Percentiles rank a stretch among this genome's conserved stretches.
These are phyloP conservation scores for Suillus subalutaceus DNA, from an alignment of 768 basidiomycete species.

Conservation along the genomic window DNA sequence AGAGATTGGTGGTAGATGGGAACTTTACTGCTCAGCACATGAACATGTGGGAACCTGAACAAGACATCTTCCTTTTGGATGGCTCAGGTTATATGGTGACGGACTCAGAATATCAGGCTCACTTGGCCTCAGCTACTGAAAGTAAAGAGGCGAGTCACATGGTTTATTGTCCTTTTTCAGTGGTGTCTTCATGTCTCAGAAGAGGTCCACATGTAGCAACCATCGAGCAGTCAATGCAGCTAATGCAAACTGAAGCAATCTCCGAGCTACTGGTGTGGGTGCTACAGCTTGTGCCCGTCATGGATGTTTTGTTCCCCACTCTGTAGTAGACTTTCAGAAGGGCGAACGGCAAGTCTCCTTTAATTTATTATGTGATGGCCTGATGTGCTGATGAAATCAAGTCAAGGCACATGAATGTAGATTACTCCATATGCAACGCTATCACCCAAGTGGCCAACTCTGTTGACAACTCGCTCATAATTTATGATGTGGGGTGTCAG, in stretches of 20 bases:
- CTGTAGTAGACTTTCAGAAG: slow-evolving; percentile 33
- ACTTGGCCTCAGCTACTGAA: slow-evolving; percentile 17
- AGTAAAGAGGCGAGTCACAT: slow-evolving; percentile 8
- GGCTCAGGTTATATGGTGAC: slow-evolving; percentile 32
- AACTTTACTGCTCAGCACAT: slow-evolving; percentile 20
- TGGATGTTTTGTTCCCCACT: slow-evolving; percentile 33
- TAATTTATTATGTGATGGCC: not conserved
- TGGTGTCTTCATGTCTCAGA: not conserved
- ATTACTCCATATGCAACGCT: slow-evolving; percentile 27
- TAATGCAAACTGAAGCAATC: slow-evolving; percentile 15
- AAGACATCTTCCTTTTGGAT: slow-evolving; percentile 29
- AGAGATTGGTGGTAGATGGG: slow-evolving; percentile 14
- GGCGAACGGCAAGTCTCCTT: slow-evolving; percentile 25
- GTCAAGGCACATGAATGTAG: slow-evolving; percentile 31
- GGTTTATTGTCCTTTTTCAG: not conserved
- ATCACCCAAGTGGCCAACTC: slow-evolving; percentile 12
- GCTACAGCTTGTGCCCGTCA: slow-evolving; percentile 33
- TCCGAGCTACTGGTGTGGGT: slow-evolving; percentile 30
- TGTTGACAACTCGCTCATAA: slow-evolving; percentile 14
- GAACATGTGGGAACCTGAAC: slow-evolving; percentile 24
- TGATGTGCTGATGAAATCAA: not conserved
- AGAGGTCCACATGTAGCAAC: slow-evolving; percentile 11
- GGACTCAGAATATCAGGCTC: slow-evolving; percentile 20
- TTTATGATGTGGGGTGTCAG: slow-evolving; percentile 36
- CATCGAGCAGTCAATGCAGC: slow-evolving; percentile 20